Base-by-base conservation (phyloP, 768 basidiomycete species). In the Pleurotus eryngii region DNA sequence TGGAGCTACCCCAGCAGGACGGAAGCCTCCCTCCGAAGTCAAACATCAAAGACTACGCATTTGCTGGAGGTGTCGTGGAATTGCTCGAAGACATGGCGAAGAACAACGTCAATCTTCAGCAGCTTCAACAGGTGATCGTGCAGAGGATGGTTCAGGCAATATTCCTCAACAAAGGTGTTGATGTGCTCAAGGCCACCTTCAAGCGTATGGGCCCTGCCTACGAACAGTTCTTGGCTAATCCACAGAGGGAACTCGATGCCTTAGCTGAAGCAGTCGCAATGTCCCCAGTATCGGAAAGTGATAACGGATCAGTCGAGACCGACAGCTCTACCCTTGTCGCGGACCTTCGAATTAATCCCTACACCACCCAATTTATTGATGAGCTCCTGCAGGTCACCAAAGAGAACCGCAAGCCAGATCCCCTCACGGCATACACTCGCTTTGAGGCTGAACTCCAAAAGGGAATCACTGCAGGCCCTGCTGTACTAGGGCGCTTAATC, bases 401-500 rank as follows among this genome's bases (percentile, higher is more conserved):
- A 18, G 55, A 46, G 15, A 57, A 46, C 57, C 64, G 9, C 61
- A 67, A 2, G 60, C 71, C 38, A 64, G 71, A 20, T 57, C 74
- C 53, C 38, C 65, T 37, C n/a, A 63, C 70, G 7, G 84, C 84
- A 2, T 90, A 81, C 65, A 61, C 67, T 3, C 66, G 75, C 6
- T 81, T 90, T 66, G 68, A 78, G 57, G 60, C 67, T 2, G 82
- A 78, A 6, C 59, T 82, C n/a, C 55, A 68, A 24, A 63, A 65
- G 3, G 77, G 80, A 18, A 62, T 77, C 7, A 81, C 80, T 47
- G 87, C 91, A 1, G 66, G 74, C 6, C 74, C 83, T 2, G 70
- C 70, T 11, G 74, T 77, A 5, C 65, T 95, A 24, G 84, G 81
- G 14, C 76, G 77, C 9, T 72, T 97, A 20, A 86, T 95, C 63